Percentiles rank a stretch among this genome's conserved stretches.
Evolutionary conservation across 1,139 yeast genomes (phyloP).

Genomic region (Geotrichum aggregatum): DNA sequence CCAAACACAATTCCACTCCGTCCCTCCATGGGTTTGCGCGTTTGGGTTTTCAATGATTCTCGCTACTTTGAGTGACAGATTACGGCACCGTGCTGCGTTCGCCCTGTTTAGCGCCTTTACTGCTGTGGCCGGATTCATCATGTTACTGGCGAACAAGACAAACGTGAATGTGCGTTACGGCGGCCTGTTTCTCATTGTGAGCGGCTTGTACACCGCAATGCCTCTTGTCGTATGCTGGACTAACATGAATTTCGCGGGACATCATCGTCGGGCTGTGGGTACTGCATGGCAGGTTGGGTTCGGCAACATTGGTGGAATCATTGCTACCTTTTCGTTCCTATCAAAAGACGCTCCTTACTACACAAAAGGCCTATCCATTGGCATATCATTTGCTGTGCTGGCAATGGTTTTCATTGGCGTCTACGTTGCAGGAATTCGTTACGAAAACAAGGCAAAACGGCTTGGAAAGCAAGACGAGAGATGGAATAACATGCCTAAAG

Average conservation of each 20-base stretch:
- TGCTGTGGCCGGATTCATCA: slow-evolving; percentile 54
- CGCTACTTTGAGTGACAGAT: slow-evolving; percentile 45
- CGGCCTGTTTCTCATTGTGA: slow-evolving; percentile 64
- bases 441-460: slow-evolving; percentile 39
- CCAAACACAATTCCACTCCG: slow-evolving; percentile 61
- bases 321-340: slow-evolving; percentile 61
- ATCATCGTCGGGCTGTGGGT: slow-evolving; percentile 64
- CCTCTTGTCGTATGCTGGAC: slow-evolving; percentile 74
- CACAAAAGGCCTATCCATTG: slow-evolving; percentile 55
- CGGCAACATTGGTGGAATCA: slow-evolving; percentile 80
- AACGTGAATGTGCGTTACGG: slow-evolving; percentile 52
- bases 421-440: slow-evolving; percentile 20
- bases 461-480: slow-evolving; percentile 38
- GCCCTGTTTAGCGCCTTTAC: slow-evolving; percentile 43
- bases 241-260: slow-evolving; percentile 65
- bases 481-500: slow-evolving; percentile 44
- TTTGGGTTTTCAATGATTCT: slow-evolving; percentile 51
- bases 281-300: slow-evolving; percentile 76
- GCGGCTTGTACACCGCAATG: slow-evolving; percentile 69
- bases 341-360: slow-evolving; percentile 56
- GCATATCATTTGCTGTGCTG: slow-evolving; percentile 51
- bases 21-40: slow-evolving; percentile 68
- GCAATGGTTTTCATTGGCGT: slow-evolving; percentile 45
- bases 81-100: slow-evolving; percentile 49
- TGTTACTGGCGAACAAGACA: slow-evolving; percentile 41